These are phyloP conservation scores for Bretschneidera sinensis DNA, from an alignment of 345 rosid genomes.

Conservation along the genomic window DNA sequence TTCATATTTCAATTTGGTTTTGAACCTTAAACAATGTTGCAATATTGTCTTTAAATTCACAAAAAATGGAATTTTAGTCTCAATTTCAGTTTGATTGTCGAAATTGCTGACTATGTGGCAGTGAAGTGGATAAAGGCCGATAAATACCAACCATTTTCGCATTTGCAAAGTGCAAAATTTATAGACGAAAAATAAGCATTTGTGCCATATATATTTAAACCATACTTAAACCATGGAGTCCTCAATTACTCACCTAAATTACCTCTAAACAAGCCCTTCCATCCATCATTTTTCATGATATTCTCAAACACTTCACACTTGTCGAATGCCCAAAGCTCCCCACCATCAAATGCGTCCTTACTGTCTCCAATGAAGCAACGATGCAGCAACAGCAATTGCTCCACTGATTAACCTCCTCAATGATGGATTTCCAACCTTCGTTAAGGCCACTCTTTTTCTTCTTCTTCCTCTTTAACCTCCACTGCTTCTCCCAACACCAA, in stretches of 20 bases:
- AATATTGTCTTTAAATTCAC: too few relatives aligned
- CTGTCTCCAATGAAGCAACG: constrained; percentile 85
- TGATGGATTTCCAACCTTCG: constrained; percentile 66
- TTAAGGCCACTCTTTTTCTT: constrained; percentile 42
- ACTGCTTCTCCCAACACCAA: constrained; percentile 42
- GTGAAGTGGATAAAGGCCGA: too few relatives aligned
- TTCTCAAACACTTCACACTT: constrained; percentile 50
- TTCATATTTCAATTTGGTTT: too few relatives aligned
- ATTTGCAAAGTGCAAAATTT: too few relatives aligned
- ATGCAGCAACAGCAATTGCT: constrained; percentile 67
- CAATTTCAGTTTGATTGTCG: too few relatives aligned
- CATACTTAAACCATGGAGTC: too few relatives aligned
- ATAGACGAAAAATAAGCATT: too few relatives aligned
- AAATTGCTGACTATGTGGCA: too few relatives aligned
- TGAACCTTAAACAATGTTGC: too few relatives aligned
- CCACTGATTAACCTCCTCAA: constrained; percentile 72
- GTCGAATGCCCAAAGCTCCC: constrained; percentile 66
- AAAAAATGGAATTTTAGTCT: too few relatives aligned
- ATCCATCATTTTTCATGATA: constrained; percentile 66
- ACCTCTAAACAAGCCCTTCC: constrained; percentile 79
- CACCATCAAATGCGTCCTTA: constrained; percentile 82
- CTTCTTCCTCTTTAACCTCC: constrained; percentile 16
- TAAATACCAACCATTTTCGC: too few relatives aligned
- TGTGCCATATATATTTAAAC: too few relatives aligned
- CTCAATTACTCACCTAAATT: constrained; percentile 46